Evolutionary conservation across 768 basidiomycete species (phyloP), one percentile per base, ranked within the genome.

Genomic region (Lentinula sp.): DNA sequence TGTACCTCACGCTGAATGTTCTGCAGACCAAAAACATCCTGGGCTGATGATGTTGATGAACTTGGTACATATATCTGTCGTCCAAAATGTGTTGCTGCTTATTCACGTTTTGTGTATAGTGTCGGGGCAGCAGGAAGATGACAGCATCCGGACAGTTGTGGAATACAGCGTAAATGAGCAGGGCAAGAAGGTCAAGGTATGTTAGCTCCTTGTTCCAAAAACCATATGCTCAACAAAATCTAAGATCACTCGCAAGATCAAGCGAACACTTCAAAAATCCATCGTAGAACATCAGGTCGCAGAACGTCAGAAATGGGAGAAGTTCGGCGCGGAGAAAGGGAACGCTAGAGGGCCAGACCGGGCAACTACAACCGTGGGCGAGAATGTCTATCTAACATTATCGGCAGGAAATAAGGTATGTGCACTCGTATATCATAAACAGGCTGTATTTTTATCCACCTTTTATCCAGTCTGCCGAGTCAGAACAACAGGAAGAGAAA

Each of bases 261-360:
- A 88, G 73, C 85, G 95, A 32, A 88, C 86, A 1, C 80, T 97
- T 13, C 91, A 95, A 70, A 95, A 93, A 71, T 87, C 91, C 8
- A 81, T 93, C 40, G 97, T 98, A n/a, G 91, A 95, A 63, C 95
- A 96, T 70, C 80, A 84, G 23, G 94, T 98, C 10, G 97, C 97
- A 0, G 94, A 96, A 71, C 85, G 96, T 53, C 90, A 95, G 73
- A 87, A 86, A 65, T 97, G 94, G 94, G 69, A 85, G 21, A 98
- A 96, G 73, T 99, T 99, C 68, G 97, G 97, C 3, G 80, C 84
- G 63, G 97, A 98, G 75, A 87, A 84, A 72, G 91, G 93, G 23
- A 94, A 85, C 70, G 84, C 88, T 42, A 76, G 89, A 13, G 96
- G 96, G 4, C 95, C 95, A 3, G 93, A 97, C 75, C 81, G 89